phyloP scores from a whole-genome alignment of 768 basidiomycete species.

The Lentinula detonsa region DNA sequence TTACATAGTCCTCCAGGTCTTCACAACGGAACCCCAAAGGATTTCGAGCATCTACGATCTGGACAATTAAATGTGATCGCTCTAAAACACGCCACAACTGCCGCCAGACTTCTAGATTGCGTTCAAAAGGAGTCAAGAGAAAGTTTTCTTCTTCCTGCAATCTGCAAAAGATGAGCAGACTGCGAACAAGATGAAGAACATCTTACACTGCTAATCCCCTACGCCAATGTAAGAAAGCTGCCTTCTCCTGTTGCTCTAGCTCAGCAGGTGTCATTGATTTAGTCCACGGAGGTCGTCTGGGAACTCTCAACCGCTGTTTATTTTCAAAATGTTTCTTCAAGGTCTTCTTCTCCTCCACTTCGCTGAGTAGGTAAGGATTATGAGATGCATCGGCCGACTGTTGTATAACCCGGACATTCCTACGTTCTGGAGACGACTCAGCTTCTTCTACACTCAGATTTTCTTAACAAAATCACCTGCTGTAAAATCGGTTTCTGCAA shows the following conservation, averaged over 20 bases:
- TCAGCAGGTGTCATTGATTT: constrained; percentile 70
- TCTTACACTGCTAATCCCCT: constrained; percentile 86
- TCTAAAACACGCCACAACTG: constrained; percentile 98
- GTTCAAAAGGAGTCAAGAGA: constrained; percentile 93
- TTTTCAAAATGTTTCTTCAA: constrained; percentile 72
- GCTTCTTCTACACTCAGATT: not conserved
- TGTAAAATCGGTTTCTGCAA: constrained; percentile 94
- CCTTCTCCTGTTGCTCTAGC: constrained; percentile 85
- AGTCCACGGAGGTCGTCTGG: constrained; percentile 86
- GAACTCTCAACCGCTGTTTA: constrained; percentile 73
- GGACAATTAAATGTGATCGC: constrained; percentile 88
- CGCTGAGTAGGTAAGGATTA: constrained; percentile 83
- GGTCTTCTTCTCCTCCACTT: constrained; percentile 74
- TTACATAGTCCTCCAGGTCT: constrained; percentile 82
- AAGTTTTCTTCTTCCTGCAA: constrained; percentile 84
- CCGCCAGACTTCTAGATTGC: constrained; percentile 97
- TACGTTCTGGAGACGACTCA: constrained; percentile 44
- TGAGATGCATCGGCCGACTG: constrained; percentile 47
- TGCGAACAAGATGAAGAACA: not conserved
- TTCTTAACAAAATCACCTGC: constrained; percentile 51
- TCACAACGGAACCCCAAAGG: constrained; percentile 90
- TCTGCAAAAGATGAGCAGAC: constrained; percentile 31
- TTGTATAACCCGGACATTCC: constrained; percentile 75
- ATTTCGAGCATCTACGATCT: constrained; percentile 96
- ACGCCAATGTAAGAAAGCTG: constrained; percentile 90